Percentiles rank a stretch among this genome's conserved stretches.
These are phyloP conservation scores for Phytophthora sansomeana DNA, from an alignment of 352 stramenopile genomes.

Conservation along the genomic window DNA sequence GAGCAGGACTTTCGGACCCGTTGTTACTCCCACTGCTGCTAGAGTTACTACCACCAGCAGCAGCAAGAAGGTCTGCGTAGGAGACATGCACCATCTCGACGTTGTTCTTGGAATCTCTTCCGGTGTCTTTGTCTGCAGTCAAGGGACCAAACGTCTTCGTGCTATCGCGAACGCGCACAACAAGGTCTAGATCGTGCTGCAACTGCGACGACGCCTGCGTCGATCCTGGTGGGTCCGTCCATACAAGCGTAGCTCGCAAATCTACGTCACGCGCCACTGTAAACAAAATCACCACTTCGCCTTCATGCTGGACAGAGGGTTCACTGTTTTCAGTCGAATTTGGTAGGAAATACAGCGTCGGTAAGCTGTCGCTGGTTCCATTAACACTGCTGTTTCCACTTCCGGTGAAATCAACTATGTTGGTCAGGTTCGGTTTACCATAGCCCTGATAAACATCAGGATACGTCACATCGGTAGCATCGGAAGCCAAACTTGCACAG, in stretches of 20 bases:
- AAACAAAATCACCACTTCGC: slow-evolving; percentile 77
- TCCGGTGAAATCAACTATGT: slow-evolving; percentile 67
- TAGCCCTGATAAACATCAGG: slow-evolving; percentile 87
- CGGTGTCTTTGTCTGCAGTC: slow-evolving; percentile 55
- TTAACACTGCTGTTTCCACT: slow-evolving; percentile 25
- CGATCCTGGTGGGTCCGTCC: slow-evolving; percentile 79
- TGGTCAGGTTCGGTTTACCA: slow-evolving; percentile 83
- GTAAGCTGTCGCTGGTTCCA: slow-evolving; percentile 11
- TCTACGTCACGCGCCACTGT: slow-evolving; percentile 69
- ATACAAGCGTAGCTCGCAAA: slow-evolving; percentile 77
- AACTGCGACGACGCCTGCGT: slow-evolving; percentile 68
- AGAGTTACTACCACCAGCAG: slow-evolving; percentile 36
- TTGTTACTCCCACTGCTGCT: slow-evolving; percentile 31
- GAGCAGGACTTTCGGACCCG: slow-evolving; percentile 21
- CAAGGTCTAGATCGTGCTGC: slow-evolving; percentile 82
- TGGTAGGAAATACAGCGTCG: slow-evolving; percentile 75
- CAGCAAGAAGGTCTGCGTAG: slow-evolving; percentile 66
- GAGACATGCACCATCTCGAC: slow-evolving; percentile 86
- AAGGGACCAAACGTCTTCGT: slow-evolving; percentile 67
- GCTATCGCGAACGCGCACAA: slow-evolving; percentile 66
- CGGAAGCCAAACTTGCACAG: slow-evolving; percentile 48
- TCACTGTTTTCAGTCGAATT: slow-evolving; percentile 75
- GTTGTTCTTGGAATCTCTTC: slow-evolving; percentile 83
- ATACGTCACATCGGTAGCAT: slow-evolving; percentile 45
- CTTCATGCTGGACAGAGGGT: slow-evolving; percentile 57